Conservation (phyloP, 192 early-diverging fungal genomes). For the Geranomyces michiganensis region DNA sequence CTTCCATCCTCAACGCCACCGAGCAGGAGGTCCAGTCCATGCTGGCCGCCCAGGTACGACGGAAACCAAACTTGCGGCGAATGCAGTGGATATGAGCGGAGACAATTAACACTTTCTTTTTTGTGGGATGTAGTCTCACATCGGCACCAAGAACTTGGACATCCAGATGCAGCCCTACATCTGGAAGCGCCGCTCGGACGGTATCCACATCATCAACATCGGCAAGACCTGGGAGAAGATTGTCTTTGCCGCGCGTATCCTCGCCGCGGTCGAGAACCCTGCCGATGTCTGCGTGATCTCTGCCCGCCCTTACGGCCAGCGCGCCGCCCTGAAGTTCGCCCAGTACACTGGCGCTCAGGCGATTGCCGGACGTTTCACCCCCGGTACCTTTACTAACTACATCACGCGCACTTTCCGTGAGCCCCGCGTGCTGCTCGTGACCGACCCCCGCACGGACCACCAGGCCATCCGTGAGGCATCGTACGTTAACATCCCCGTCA, state of each 20-base stretch:
- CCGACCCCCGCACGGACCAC: conserved; percentile 97
- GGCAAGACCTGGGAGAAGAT: conserved; percentile 99
- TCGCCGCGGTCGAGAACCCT: conserved; percentile 98
- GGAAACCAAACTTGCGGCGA: background rate
- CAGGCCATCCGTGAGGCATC: conserved; percentile 99
- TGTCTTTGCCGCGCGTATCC: conserved; percentile 96
- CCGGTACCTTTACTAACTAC: conserved; percentile 99
- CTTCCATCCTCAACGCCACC: conserved; percentile 73
- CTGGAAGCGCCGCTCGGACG: conserved; percentile 96
- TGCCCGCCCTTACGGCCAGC: conserved; percentile 95
- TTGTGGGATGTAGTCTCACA: conserved; percentile 77
- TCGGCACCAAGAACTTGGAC: conserved; percentile 98
- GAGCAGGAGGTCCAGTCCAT: conserved; percentile 94
- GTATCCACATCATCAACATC: conserved; percentile 98
- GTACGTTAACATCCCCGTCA: conserved; percentile 99
- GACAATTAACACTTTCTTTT: no score
- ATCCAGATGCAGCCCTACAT: conserved; percentile 94
- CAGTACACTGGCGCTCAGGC: conserved; percentile 98
- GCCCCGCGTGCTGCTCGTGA: conserved; percentile 95
- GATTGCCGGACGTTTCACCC: conserved; percentile 99
- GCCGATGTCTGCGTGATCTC: conserved; percentile 97
- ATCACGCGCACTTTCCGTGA: conserved; percentile 99
- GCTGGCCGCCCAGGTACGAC: conserved; percentile 81
- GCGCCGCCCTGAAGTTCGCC: conserved; percentile 98
- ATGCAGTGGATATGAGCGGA: no score